A percentile compares a stretch with the other conserved stretches of the same genome.
Evolutionary conservation across 2,329 filamentous ascomycete species (phyloP).

Genomic region (Aureobasidium lini): DNA sequence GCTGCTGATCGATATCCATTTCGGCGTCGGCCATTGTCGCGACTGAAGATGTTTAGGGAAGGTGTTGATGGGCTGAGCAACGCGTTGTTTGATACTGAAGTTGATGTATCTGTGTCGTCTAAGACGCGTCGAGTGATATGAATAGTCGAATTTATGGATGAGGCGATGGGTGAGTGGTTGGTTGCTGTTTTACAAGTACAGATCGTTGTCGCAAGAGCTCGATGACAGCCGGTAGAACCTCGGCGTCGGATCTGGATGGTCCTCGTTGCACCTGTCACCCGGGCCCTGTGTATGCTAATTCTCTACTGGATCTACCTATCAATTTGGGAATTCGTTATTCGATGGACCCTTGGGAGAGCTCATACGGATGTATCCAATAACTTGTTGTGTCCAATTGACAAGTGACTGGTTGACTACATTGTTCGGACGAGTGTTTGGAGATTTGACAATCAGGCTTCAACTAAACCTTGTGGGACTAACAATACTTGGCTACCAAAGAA

Average conservation of each 20-base stretch:
- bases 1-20: slow-evolving; percentile 49
- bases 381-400: too few species aligned
- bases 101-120: background rate
- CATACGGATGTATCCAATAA: too few species aligned
- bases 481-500: too few species aligned
- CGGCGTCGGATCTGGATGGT: background rate
- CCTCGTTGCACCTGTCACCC: background rate
- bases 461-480: too few species aligned
- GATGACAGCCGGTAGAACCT: background rate
- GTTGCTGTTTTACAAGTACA: background rate
- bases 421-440: too few species aligned
- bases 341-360: too few species aligned
- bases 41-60: background rate
- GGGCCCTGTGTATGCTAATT: background rate
- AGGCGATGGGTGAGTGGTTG: background rate
- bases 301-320: background rate
- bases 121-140: background rate
- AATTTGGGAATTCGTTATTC: too few species aligned
- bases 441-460: too few species aligned
- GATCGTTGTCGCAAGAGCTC: slow-evolving; percentile 4
- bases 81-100: background rate
- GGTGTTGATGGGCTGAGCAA: background rate
- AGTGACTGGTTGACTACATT: too few species aligned
- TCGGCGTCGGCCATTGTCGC: slow-evolving; percentile 32
- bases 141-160: background rate